Percentiles rank a stretch among this genome's conserved stretches.
These are phyloP conservation scores for Rosa chinensis DNA, from an alignment of 306 rosid species.

Conservation along the genomic window DNA sequence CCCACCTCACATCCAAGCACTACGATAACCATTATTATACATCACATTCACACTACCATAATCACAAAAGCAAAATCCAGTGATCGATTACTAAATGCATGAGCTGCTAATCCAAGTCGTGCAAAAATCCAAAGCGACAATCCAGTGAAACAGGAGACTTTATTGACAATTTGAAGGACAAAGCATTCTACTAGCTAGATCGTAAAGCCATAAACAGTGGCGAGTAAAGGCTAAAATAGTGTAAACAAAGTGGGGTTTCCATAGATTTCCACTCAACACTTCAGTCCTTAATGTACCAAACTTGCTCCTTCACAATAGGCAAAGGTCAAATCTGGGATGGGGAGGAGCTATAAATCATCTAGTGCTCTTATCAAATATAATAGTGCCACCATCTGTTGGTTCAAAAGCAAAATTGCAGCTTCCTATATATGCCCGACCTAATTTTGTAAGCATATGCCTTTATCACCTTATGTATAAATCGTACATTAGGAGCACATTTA, in stretches of 20 bases:
- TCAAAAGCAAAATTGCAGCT: conserved; percentile 8
- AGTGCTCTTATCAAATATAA: conserved; percentile 12
- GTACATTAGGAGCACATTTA: background rate
- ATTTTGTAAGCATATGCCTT: background rate
- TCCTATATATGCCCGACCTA: background rate
- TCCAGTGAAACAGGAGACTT: background rate
- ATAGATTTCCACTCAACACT: conserved; percentile 50
- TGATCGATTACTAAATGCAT: background rate
- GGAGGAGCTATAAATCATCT: background rate
- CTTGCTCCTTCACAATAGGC: background rate
- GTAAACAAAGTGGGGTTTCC: conserved; percentile 36
- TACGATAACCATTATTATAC: background rate
- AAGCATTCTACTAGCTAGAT: background rate
- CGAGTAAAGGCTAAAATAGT: too few species aligned
- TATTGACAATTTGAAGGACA: background rate
- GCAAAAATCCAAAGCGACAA: background rate
- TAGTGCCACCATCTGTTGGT: background rate
- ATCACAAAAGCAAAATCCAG: background rate
- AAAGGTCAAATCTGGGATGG: conserved; percentile 8
- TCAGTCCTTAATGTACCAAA: conserved; percentile 19
- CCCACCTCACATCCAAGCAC: background rate
- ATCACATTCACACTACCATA: background rate
- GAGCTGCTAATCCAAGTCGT: background rate
- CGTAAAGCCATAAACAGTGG: background rate
- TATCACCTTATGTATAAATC: background rate